Evolutionary conservation across 2,329 filamentous ascomycete genomes (phyloP), one percentile per base, ranked within the genome.

Genomic region (Juglanconis juglandina): DNA sequence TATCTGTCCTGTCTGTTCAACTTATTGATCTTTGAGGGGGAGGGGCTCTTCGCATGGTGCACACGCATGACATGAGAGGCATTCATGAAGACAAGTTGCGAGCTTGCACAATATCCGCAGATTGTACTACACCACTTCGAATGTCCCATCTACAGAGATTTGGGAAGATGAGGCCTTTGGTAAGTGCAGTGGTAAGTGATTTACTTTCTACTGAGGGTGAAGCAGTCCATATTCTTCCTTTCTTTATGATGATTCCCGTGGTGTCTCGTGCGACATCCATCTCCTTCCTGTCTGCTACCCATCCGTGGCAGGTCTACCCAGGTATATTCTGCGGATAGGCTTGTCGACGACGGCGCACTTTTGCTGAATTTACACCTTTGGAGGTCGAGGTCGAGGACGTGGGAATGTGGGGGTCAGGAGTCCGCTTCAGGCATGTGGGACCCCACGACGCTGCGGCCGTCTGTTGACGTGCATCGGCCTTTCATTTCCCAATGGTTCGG

Each of bases 341-440:
- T 2, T 24, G 24, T 24, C 24, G 24, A 2, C 2, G 24, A 24
- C 24, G 24, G 24, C 24, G 24, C 24, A 24, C 24, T 24, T 24
- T 24, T 24, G 24, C 24, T 24, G 24, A 24, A 2, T 24, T 24
- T 24, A 24, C 24, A 2, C 24, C 14, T 17, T 24, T 48, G 14
- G 34, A 6, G 44, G 14, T 39, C n/a, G 33, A 48, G 24, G 42
- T 44, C 39, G 13, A 44, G 11, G 44, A n/a, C 50, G 52, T 33
- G 39, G 14, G 30, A 46, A 44, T 14, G 53, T 56, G 53, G 53
- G 53, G 53, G 53, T 48, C 17, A 10, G 24, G 30, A 11, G 24
- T 56, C 53, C 44, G n/a, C n/a, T 56, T 56, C 34, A 17, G 53
- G 53, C 53, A 56, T 56, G 53, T 56, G 33, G 35, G 33, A 56